Base-by-base conservation (phyloP, 2,329 filamentous ascomycete species). In the Apiospora rasikravindrae region DNA sequence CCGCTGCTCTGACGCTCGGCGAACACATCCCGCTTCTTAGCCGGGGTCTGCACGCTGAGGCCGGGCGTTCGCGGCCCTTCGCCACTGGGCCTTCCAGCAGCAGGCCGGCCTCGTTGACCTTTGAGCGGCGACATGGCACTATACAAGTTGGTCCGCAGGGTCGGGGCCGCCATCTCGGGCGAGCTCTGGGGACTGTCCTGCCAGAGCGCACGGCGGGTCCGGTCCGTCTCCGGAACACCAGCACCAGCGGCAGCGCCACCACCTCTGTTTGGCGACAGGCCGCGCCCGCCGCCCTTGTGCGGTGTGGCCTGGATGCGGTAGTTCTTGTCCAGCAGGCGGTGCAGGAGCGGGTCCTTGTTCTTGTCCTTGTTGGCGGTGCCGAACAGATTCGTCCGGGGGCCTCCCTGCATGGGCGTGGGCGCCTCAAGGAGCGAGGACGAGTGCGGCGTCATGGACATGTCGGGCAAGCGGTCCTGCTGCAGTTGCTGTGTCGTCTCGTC, bases 231-330 rank as follows among this genome's bases (percentile, higher is more conserved):
- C 1, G 77, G 76, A 22, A 75, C 75, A 68, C 75, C 78, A 4
- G 76, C 37, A 74, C 76, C 69, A 7, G 40, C 40, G 8, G 16
- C 44, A 22, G 22, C 45, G 22, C 19, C 45, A 22, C 75, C 78
- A 2, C 72, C 76, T 33, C 80, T 79, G 49, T 77, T 78, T 13
- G 80, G 80, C 75, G 77, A 69, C 51, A 64, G 7, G 42, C 71
- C 67, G 44, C 81, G 77, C 3, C 82, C 76, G 4, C 80, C 79
- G 4, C 76, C 78, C 78, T 91, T 92, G 76, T 96, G 91, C 0
- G 96, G 96, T 13, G 96, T 99, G 7, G 96, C 94, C 82, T 97
- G 94, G 33, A 99, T 88, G 44, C 96, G 94, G 84, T 97, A 99
- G 72, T 93, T 98, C 83, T 97, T 98, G 85, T 98, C 95, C 6